phyloP scores from a whole-genome alignment of 768 basidiomycete species.

The Obba rivulosa region DNA sequence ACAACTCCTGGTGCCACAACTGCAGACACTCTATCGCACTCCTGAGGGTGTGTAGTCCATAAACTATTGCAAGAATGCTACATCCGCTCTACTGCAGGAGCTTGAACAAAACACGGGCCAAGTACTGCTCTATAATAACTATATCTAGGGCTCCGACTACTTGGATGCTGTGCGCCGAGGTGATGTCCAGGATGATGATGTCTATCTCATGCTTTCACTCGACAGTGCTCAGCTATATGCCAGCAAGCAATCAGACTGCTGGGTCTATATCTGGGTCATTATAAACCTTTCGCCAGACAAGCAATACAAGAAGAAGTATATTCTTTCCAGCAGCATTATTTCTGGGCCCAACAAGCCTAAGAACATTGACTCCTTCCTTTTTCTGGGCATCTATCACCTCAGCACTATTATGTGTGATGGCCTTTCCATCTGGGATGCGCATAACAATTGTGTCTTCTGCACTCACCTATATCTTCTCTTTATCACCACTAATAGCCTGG shows the following conservation, averaged over 20 bases:
- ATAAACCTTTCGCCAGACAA: conserved; percentile 18
- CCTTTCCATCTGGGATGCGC: conserved; percentile 24
- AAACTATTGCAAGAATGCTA: conserved; percentile 4
- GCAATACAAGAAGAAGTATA: conserved; percentile 22
- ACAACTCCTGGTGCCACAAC: conserved; percentile 35
- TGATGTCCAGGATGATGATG: conserved; percentile 21
- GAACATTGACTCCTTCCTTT: conserved; percentile 27
- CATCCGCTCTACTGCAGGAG: not conserved
- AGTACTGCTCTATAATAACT: conserved; percentile 22
- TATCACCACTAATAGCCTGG: conserved; percentile 6
- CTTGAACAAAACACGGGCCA: not conserved
- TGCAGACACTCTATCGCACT: conserved; percentile 32
- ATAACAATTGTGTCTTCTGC: not conserved
- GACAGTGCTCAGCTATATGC: conserved; percentile 26
- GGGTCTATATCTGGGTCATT: conserved; percentile 28
- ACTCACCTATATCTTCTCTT: conserved; percentile 3
- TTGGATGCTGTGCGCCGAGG: conserved; percentile 17
- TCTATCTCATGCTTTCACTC: conserved; percentile 18
- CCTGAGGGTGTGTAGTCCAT: not conserved
- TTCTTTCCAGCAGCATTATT: conserved; percentile 22
- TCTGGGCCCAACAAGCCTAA: conserved; percentile 28
- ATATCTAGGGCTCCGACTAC: conserved; percentile 21
- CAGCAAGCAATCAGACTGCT: conserved; percentile 26
- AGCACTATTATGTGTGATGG: conserved; percentile 22
- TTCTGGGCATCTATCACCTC: conserved; percentile 24